phyloP scores from a whole-genome alignment of 2,329 filamentous ascomycete genomes.

The Phoma sp. region DNA sequence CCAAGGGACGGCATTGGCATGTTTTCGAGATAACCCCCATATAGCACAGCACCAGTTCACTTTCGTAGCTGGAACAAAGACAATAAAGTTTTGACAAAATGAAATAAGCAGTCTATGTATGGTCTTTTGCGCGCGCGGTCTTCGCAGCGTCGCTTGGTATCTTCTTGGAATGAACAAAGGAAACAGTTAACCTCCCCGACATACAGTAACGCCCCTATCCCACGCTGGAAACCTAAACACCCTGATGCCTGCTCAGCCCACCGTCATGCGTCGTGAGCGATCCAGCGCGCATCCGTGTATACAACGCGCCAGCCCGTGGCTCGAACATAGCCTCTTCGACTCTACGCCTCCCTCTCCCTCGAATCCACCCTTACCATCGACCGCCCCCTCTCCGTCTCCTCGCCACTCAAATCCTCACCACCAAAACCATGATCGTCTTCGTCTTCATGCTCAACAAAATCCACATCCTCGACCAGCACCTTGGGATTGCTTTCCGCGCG shows the following conservation, averaged over 20 bases:
- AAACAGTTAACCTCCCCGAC: too few relatives aligned
- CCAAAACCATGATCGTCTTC: not conserved
- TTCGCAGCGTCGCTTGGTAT: slow-evolving; percentile 14
- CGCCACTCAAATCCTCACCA: not conserved
- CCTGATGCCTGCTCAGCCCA: not conserved
- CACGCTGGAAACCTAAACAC: not conserved
- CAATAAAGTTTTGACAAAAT: not conserved
- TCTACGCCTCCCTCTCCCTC: not conserved
- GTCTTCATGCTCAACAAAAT: not conserved
- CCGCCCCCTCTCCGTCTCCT: slow-evolving; percentile 1
- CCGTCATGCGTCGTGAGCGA: not conserved
- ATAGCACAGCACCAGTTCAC: slow-evolving; percentile 13
- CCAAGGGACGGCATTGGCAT: slow-evolving; percentile 17
- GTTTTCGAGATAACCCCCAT: slow-evolving; percentile 20
- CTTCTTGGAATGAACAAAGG: slow-evolving; percentile 7
- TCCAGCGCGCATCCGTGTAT: not conserved
- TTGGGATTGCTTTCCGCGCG: not conserved
- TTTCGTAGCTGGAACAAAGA: slow-evolving; percentile 14
- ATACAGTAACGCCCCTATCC: not conserved
- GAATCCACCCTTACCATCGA: slow-evolving; percentile 6
- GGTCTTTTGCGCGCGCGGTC: not conserved
- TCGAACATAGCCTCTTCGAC: not conserved
- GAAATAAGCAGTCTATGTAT: not conserved
- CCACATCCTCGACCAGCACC: slow-evolving; percentile 16
- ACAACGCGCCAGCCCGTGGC: not conserved